phyloP scores from a whole-genome alignment of 2,329 filamentous ascomycete genomes.

The Neopestalotiopsis clavispora region DNA sequence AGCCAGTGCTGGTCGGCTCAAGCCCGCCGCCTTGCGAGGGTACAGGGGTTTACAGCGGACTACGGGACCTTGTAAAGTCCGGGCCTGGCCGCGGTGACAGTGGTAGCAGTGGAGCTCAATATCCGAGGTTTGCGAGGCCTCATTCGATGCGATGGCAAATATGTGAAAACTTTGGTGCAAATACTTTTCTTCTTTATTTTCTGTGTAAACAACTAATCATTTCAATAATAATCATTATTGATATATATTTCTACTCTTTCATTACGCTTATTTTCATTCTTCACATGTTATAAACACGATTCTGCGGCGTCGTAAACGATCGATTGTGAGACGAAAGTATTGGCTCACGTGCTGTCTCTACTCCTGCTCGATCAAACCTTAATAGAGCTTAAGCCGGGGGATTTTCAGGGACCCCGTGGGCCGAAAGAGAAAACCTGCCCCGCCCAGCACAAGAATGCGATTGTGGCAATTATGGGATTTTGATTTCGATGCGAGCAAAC shows the following conservation, averaged over 20 bases:
- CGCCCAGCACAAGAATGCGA: background rate
- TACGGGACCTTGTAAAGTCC: background rate
- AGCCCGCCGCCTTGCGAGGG: too few species aligned
- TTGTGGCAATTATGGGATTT: background rate
- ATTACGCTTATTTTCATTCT: background rate
- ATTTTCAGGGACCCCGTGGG: background rate
- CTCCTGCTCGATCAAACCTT: constrained; percentile 2
- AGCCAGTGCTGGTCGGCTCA: background rate
- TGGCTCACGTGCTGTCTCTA: background rate
- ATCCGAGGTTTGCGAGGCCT: background rate
- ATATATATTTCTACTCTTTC: background rate
- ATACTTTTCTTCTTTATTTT: background rate
- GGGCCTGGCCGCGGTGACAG: background rate
- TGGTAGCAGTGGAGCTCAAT: background rate
- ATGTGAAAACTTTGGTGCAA: background rate
- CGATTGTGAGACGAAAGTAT: background rate
- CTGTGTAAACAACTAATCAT: background rate
- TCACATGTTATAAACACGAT: background rate
- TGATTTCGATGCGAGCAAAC: background rate
- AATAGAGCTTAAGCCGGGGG: background rate
- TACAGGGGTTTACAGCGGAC: background rate
- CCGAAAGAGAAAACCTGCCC: background rate
- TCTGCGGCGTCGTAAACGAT: background rate
- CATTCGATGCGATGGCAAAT: background rate
- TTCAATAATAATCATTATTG: background rate